phyloP scores from a whole-genome alignment of 2,329 filamentous ascomycete genomes.

The Hymenoscyphus infarciens region DNA sequence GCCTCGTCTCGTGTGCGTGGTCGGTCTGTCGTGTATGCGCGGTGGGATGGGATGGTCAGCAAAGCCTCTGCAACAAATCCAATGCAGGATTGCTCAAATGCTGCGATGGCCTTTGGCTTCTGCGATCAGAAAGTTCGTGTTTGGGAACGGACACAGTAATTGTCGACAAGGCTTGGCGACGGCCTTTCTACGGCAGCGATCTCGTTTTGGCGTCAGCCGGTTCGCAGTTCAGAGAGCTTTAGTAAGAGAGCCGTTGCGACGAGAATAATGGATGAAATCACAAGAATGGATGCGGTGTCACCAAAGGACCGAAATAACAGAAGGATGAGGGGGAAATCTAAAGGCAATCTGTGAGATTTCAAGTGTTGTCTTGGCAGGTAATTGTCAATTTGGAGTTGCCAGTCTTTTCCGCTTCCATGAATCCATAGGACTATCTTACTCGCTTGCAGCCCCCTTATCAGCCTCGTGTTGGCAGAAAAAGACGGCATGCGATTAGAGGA shows the following conservation, averaged over 20 bases:
- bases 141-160: conserved; percentile 3
- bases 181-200: neutral
- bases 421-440: neutral
- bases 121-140: neutral
- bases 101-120: conserved; percentile 1
- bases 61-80: too few relatives aligned
- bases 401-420: neutral
- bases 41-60: too few relatives aligned
- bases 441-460: neutral
- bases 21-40: neutral
- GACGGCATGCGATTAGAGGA: neutral
- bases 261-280: neutral
- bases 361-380: neutral
- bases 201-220: neutral
- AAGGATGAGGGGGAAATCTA: neutral
- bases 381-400: neutral
- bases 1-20: neutral
- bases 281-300: neutral
- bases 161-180: neutral
- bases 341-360: neutral
- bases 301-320: neutral
- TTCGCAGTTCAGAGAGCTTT: too few relatives aligned
- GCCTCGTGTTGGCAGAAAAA: neutral
- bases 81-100: neutral
- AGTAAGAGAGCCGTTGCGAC: neutral